These are phyloP conservation scores for Hanseniaspora singularis DNA, from an alignment of 805 yeast species.

Conservation along the genomic window DNA sequence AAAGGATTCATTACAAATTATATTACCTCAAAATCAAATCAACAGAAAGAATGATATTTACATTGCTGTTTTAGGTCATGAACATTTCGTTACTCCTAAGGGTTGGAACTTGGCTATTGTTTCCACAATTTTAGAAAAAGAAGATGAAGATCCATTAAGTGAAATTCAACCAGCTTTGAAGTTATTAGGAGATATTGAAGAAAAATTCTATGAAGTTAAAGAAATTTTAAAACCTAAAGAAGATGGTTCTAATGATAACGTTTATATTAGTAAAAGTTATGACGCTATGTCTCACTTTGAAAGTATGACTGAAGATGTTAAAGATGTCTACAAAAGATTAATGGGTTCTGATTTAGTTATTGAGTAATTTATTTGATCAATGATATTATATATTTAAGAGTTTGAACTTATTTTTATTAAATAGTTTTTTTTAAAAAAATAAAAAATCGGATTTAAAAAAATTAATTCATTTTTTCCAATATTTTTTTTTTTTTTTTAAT, in stretches of 20 bases:
- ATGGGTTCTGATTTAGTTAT: slow-evolving; percentile 80
- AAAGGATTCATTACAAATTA: slow-evolving; percentile 82
- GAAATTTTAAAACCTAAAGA: slow-evolving; percentile 77
- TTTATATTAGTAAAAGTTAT: slow-evolving; percentile 76
- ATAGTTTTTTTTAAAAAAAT: neutral
- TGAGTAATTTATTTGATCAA: too few relatives aligned
- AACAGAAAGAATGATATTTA: slow-evolving; percentile 88
- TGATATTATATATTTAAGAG: too few relatives aligned
- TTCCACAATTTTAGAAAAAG: slow-evolving; percentile 89
- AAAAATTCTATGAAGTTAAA: slow-evolving; percentile 86
- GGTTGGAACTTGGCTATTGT: slow-evolving; percentile 87
- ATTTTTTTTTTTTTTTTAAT: too few relatives aligned
- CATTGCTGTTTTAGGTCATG: slow-evolving; percentile 76
- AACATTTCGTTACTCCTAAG: slow-evolving; percentile 80
- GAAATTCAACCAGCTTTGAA: slow-evolving; percentile 92
- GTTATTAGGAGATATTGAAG: slow-evolving; percentile 64
- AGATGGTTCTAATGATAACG: slow-evolving; percentile 69
- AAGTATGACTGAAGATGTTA: slow-evolving; percentile 90
- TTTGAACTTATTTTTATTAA: too few relatives aligned
- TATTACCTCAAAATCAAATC: slow-evolving; percentile 93
- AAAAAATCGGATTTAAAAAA: neutral
- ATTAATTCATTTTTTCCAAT: too few relatives aligned
- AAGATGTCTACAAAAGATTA: slow-evolving; percentile 82
- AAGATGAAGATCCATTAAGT: slow-evolving; percentile 50
- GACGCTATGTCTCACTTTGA: slow-evolving; percentile 95